Evolutionary conservation across 1,139 yeast species (phyloP), one percentile per base, ranked within the genome.

Genomic region (Lodderomyces pseudojiufengensis): DNA sequence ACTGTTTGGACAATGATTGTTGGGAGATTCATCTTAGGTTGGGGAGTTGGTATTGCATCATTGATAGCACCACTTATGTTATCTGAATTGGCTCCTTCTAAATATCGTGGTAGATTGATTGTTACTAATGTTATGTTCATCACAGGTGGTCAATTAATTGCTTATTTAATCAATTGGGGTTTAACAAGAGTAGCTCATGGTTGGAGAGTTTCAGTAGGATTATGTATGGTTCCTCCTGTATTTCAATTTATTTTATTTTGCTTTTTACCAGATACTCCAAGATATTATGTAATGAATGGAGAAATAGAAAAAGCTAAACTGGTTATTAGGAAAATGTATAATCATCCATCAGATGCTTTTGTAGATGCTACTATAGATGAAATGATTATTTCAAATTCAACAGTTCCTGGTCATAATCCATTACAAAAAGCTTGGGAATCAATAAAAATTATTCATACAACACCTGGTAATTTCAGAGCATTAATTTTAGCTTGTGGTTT

Each of bases 1-100:
- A 69, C 80, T 3, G 82, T 87, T 36, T 87, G 97, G 95, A 80
- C 84, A 30, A 90, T 92, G 97, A 81, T 86, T 47, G 80, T 65
- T 8, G 98, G 97, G 27, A 74, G 97, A 56, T 83, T 90, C 49
- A 68, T 90, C 34, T 84, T 90, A 80, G 98, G 98, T 15, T 84
- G 85, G 63, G 98, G 95, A 48, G 97, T 90, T 18, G 98, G 98
- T 45, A 76, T 86, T 41, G 97, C 97, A 0, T 86, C 96, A 3
- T 69, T 90, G 37, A 81, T 87, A 38, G 86, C 97, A 12, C 97
- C 97, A 2, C 68, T 90, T 41, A 88, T 86, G 73, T 84, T 90
- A 48, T 74, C 90, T 39, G 98, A 90, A 60, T 75, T 90, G 54
- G 95, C 97, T 1, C 97, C 98, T 14, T 78, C 95, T 12, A 77